Evolutionary conservation across 805 yeast species (phyloP).

Genomic region (Wickerhamiella qilinensis): DNA sequence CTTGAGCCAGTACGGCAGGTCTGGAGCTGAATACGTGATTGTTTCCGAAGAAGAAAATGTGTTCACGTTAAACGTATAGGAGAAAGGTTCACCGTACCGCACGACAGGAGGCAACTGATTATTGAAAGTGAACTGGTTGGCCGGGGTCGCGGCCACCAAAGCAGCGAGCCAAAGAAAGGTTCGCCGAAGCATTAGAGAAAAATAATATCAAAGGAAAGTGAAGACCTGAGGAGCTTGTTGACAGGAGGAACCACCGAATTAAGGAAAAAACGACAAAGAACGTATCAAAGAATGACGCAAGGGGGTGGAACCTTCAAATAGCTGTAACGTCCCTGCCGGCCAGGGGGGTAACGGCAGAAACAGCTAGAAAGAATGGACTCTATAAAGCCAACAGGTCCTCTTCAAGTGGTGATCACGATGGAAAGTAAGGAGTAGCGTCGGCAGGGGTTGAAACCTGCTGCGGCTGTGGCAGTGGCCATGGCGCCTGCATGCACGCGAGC

Average conservation of each 20-base stretch:
- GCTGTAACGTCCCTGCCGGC: too few relatives aligned
- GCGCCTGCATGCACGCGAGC: neutral
- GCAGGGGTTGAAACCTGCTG: neutral
- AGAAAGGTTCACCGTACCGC: constrained; percentile 42
- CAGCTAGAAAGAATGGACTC: too few relatives aligned
- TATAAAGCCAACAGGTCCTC: neutral
- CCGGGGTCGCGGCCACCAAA: constrained; percentile 29
- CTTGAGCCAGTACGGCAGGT: constrained; percentile 62
- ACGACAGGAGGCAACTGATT: constrained; percentile 85
- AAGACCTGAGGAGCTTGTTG: too few relatives aligned
- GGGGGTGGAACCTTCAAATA: too few relatives aligned
- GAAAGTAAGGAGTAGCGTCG: neutral
- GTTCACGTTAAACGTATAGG: constrained; percentile 50
- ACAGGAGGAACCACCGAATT: too few relatives aligned
- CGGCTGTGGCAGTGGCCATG: neutral
- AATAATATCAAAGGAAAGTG: too few relatives aligned
- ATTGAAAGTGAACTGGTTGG: constrained; percentile 58
- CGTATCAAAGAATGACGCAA: too few relatives aligned
- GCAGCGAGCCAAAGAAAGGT: constrained; percentile 3
- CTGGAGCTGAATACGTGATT: constrained; percentile 38
- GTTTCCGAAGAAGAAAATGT: constrained; percentile 38
- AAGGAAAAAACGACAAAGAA: too few relatives aligned
- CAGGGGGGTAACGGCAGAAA: too few relatives aligned
- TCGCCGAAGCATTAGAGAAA: too few relatives aligned
- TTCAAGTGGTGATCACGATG: neutral